These are phyloP conservation scores for Fusarium duplospermum DNA, from an alignment of 2,329 filamentous ascomycete genomes.

Conservation along the genomic window DNA sequence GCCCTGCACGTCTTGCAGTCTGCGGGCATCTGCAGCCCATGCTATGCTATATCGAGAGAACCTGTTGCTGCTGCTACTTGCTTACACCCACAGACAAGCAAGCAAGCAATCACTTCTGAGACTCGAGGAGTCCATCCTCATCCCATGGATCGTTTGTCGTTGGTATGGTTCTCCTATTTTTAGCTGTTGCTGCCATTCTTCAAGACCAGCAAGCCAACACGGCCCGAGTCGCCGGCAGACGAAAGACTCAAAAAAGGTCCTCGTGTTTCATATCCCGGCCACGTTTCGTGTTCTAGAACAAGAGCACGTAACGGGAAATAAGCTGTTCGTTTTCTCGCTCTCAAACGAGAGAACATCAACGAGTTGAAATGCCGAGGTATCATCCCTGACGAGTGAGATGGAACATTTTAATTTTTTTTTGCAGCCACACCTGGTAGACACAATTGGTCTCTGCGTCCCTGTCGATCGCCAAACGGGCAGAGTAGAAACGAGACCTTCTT, in stretches of 20 bases:
- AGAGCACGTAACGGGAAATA: background rate
- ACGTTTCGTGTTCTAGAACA: background rate
- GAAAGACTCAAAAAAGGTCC: background rate
- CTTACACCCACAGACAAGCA: conserved; percentile 5
- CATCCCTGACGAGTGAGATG: conserved; percentile 10
- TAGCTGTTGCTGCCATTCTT: background rate
- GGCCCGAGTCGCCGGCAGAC: background rate
- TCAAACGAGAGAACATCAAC: background rate
- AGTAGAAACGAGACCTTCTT: background rate
- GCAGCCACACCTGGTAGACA: conserved; percentile 29
- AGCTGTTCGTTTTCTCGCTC: background rate
- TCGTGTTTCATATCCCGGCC: conserved; percentile 25
- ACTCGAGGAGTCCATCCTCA: background rate
- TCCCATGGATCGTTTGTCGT: background rate
- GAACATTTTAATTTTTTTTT: background rate
- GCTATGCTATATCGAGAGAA: background rate
- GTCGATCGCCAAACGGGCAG: conserved; percentile 1
- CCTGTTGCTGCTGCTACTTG: background rate
- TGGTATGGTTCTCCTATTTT: conserved; percentile 19
- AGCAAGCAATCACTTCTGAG: background rate
- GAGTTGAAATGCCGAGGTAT: conserved; percentile 18
- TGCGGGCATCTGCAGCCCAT: conserved; percentile 28
- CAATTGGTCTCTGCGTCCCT: conserved; percentile 6
- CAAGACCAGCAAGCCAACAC: background rate
- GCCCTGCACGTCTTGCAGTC: background rate